phyloP scores from a whole-genome alignment of 108 stramenopile species.

The Fragilaria crotonensis region DNA sequence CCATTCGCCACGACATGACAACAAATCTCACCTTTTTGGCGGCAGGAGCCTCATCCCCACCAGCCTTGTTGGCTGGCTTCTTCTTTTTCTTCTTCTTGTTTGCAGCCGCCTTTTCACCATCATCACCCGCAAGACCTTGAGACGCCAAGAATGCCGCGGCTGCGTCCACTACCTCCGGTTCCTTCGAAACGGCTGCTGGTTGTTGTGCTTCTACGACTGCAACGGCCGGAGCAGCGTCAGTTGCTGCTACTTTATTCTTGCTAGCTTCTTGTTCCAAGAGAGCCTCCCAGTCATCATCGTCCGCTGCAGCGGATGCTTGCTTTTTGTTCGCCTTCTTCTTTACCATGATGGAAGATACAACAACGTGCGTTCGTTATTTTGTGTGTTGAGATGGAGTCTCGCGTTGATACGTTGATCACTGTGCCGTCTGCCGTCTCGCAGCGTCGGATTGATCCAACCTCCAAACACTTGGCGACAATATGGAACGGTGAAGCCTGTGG shows the following conservation, averaged over 20 bases:
- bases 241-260: slow-evolving; percentile 20
- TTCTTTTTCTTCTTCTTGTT: slow-evolving; percentile 88
- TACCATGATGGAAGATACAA: slow-evolving; percentile 14
- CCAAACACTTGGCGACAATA: too few relatives aligned
- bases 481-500: too few relatives aligned
- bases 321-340: slow-evolving; percentile 31
- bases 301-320: slow-evolving; percentile 1
- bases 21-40: slow-evolving; percentile 40
- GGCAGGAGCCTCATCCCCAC: slow-evolving; percentile 30
- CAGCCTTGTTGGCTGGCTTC: slow-evolving; percentile 48
- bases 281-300: slow-evolving; percentile 60
- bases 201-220: neutral
- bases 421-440: too few relatives aligned
- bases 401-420: too few relatives aligned
- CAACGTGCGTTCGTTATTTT: too few relatives aligned
- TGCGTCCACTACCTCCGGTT: slow-evolving; percentile 11
- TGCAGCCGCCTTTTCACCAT: slow-evolving; percentile 27
- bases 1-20: too few relatives aligned
- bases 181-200: too few relatives aligned
- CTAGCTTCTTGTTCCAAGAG: slow-evolving; percentile 37
- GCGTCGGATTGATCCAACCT: too few relatives aligned
- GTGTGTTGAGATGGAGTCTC: too few relatives aligned
- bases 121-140: slow-evolving; percentile 46
- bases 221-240: neutral
- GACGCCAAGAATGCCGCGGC: slow-evolving; percentile 73